A percentile compares a stretch with the other conserved stretches of the same genome.
Evolutionary conservation across 2,329 filamentous ascomycete genomes (phyloP).

Genomic region (Aspergillus tamarii): DNA sequence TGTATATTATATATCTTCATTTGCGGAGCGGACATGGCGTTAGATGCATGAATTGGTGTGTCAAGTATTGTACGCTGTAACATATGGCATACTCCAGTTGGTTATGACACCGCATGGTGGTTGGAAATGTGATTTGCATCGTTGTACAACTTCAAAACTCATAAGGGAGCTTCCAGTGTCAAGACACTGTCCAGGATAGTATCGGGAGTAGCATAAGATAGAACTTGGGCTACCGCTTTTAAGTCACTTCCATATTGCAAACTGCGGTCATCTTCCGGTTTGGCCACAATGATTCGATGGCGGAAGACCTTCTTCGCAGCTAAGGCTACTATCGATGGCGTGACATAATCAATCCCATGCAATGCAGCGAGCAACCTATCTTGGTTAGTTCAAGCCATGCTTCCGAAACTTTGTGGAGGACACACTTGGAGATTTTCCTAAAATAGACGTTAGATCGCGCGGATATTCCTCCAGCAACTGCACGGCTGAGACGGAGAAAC

Average conservation of each 20-base stretch:
- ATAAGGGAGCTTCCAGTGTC: slow-evolving; percentile 61
- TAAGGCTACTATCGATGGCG: slow-evolving; percentile 79
- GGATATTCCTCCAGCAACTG: slow-evolving; percentile 76
- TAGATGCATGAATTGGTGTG: background rate
- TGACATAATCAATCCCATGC: slow-evolving; percentile 78
- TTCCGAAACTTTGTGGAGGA: background rate
- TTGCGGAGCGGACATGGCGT: background rate
- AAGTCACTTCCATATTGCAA: slow-evolving; percentile 89
- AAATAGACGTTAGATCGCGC: slow-evolving; percentile 80
- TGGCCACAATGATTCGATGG: slow-evolving; percentile 75
- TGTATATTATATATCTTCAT: background rate
- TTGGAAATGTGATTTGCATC: background rate
- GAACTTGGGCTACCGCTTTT: slow-evolving; percentile 66
- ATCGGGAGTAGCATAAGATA: slow-evolving; percentile 62
- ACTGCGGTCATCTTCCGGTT: slow-evolving; percentile 75
- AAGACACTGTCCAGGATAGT: slow-evolving; percentile 63
- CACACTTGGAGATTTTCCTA: slow-evolving; percentile 62
- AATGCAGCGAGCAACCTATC: slow-evolving; percentile 68
- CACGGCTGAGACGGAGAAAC: slow-evolving; percentile 85
- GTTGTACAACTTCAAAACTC: background rate
- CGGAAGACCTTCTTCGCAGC: slow-evolving; percentile 85
- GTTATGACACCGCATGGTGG: background rate
- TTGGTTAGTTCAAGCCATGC: background rate
- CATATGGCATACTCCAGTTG: background rate
- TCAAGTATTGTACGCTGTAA: background rate